A percentile compares a stretch with the other conserved stretches of the same genome.
Evolutionary conservation across 192 early-diverging fungal species (phyloP).

Genomic region (Coemansia sp.): DNA sequence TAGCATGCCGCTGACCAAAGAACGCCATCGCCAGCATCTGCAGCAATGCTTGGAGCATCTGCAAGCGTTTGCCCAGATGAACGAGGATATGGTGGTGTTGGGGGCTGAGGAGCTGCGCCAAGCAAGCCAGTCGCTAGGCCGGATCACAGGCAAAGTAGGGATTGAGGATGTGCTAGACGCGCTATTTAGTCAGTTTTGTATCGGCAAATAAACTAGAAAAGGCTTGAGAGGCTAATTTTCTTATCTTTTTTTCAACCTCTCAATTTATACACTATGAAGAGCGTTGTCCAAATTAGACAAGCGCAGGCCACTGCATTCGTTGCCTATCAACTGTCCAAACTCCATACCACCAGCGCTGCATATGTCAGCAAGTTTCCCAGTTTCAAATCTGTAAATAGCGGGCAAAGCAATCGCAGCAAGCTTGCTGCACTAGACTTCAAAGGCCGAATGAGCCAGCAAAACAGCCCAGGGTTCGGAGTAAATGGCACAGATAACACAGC

Average conservation of each 20-base stretch:
- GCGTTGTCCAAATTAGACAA: no score
- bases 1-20: constrained; percentile 63
- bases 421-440: no score
- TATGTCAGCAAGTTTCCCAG: not conserved
- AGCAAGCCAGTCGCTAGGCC: constrained; percentile 62
- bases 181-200: constrained; percentile 75
- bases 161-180: constrained; percentile 74
- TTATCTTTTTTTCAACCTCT: no score
- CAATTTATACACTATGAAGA: no score
- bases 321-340: no score
- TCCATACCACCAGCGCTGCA: not conserved
- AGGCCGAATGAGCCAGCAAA: not conserved
- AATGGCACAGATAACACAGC: no score
- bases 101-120: constrained; percentile 60
- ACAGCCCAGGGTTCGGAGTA: no score
- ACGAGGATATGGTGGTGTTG: constrained; percentile 55
- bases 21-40: constrained; percentile 65
- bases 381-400: no score
- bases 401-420: not conserved
- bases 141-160: constrained; percentile 70
- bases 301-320: no score
- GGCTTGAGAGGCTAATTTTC: not conserved
- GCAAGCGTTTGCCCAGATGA: not conserved
- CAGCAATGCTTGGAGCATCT: constrained; percentile 7
- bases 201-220: constrained; percentile 59